Evolutionary conservation across 352 stramenopile species (phyloP).

Genomic region (Phytophthora capsici): DNA sequence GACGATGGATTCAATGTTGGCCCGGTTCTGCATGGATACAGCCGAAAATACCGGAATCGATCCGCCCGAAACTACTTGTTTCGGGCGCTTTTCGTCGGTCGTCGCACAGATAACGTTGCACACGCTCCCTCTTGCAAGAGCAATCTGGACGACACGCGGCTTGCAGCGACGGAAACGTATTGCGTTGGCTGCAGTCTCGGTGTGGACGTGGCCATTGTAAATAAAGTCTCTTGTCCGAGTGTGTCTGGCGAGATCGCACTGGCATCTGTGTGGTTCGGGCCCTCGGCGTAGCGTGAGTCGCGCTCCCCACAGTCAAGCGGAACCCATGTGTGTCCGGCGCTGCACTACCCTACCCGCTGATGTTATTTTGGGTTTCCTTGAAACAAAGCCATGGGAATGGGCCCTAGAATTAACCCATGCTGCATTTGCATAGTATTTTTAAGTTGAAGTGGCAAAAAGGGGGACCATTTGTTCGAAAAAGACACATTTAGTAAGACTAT

Average conservation of each 20-base stretch:
- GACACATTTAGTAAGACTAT: neutral
- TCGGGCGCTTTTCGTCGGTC: constrained; percentile 13
- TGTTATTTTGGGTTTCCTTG: constrained; percentile 8
- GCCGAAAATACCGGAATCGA: constrained; percentile 1
- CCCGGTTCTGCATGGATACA: constrained; percentile 1
- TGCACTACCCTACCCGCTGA: neutral
- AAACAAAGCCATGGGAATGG: constrained; percentile 20
- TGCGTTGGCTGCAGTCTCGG: neutral
- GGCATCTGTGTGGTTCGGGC: neutral
- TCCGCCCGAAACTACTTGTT: too few relatives aligned
- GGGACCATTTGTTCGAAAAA: too few relatives aligned
- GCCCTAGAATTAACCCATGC: constrained; percentile 2
- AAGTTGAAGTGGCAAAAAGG: too few relatives aligned
- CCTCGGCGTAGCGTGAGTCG: neutral
- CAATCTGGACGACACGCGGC: neutral
- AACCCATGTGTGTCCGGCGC: constrained; percentile 14
- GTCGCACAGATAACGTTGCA: constrained; percentile 12
- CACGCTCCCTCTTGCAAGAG: constrained; percentile 8
- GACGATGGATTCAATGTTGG: constrained; percentile 22
- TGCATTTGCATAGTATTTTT: too few relatives aligned
- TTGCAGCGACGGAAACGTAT: neutral
- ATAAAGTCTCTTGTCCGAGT: neutral
- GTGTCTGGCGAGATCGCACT: constrained; percentile 14
- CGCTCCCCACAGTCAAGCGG: neutral
- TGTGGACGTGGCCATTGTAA: neutral